Base-by-base conservation (phyloP, 164 flowering plant genomes). In the Stephania yunnanensis region DNA sequence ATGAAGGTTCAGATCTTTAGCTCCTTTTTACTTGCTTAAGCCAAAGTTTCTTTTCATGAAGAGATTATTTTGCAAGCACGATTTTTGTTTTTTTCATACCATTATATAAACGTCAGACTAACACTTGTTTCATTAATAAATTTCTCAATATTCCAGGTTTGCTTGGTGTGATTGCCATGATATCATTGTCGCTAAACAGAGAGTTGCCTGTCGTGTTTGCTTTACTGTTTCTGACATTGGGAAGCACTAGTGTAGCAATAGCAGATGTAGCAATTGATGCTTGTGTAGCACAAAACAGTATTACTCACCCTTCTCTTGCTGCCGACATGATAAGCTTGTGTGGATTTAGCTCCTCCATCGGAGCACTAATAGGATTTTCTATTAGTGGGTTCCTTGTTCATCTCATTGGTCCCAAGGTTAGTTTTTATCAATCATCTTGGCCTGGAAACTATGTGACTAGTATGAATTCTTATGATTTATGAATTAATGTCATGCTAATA, bases 201-300 rank as follows among this genome's bases (percentile, higher is more conserved):
- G 82, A 87, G 22, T 83, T 94, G 82, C 97, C 89, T 74, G 80
- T 92, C 48, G 80, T 78, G 73, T 79, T 88, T 29, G 97, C 99
- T 15, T 72, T 96, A 73, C 19, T 89, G 75, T 81, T 86, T 36
- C 80, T 96, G 65, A 94, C 94, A 30, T 88, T 91, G 11, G 91
- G 88, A 70, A 96, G 97, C 84, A 92, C 98, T 52, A 90, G 93
- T 50, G 92, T 84, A 53, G 99, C 99, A 45, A 89, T 96, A 79
- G 97, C 98, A 72, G 99, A 96, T 81, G 99, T 96, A 20, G 94
- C 97, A 10, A 82, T 96, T 29, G 99, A 96, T 82, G 99, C 99
- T 13, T 96, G 98, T 81, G 97, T 92, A 55, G 97, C 97, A 50
- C 91, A 96, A 83, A 89, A 92, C 75, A 93, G 98, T 81, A 87